A percentile compares a stretch with the other conserved stretches of the same genome.
Conservation (phyloP, 164 flowering plant genomes). For the Amborella trichopoda region DNA sequence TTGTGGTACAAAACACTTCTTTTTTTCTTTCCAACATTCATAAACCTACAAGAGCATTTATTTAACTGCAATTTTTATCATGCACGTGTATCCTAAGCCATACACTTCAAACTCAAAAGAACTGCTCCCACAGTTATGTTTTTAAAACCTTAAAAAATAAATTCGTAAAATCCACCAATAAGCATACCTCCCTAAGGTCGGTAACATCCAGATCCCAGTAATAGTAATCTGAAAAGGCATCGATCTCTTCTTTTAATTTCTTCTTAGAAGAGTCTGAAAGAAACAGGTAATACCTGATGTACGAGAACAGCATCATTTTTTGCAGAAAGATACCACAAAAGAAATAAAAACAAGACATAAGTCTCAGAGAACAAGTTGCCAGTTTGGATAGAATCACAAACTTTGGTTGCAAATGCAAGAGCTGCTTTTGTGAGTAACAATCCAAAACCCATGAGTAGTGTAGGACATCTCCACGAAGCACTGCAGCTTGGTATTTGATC, state of each 20-base stretch:
- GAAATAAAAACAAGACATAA: background rate
- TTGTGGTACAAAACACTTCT: too few species aligned
- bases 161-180: background rate
- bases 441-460: slow-evolving; percentile 86
- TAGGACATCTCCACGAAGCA: slow-evolving; percentile 71
- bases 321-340: background rate
- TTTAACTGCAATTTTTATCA: too few species aligned
- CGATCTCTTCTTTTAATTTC: slow-evolving; percentile 64
- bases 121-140: too few species aligned
- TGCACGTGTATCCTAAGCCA: too few species aligned
- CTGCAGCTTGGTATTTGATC: slow-evolving; percentile 86
- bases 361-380: background rate
- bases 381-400: slow-evolving; percentile 12
- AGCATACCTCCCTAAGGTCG: slow-evolving; percentile 59
- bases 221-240: slow-evolving; percentile 75
- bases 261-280: slow-evolving; percentile 56
- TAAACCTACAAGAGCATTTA: too few species aligned
- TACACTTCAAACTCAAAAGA: too few species aligned
- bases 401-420: slow-evolving; percentile 79
- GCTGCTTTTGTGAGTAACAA: slow-evolving; percentile 65
- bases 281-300: slow-evolving; percentile 74
- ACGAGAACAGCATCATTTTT: too few species aligned
- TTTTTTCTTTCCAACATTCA: too few species aligned
- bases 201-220: slow-evolving; percentile 54
- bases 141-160: too few species aligned